Conservation (phyloP, 75 land plant species). For the Chamaecyparis obtusa region DNA sequence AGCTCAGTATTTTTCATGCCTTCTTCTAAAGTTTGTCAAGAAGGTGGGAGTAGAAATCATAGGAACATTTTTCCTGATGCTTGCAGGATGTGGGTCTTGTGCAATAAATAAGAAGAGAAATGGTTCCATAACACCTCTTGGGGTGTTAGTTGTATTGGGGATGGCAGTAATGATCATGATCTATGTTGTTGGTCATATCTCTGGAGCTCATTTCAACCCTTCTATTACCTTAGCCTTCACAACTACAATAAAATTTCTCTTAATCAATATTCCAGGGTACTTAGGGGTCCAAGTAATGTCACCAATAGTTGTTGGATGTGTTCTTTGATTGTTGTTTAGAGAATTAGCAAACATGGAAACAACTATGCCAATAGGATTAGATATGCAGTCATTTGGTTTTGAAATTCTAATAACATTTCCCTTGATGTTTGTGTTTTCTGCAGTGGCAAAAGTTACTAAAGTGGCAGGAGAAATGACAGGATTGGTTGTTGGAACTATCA, state of each 20-base stretch:
- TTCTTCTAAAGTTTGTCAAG: neutral
- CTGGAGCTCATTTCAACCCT: slow-evolving; percentile 73
- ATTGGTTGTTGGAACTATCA: slow-evolving; percentile 51
- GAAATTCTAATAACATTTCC: slow-evolving; percentile 78
- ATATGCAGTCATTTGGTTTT: slow-evolving; percentile 53
- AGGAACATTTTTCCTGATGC: slow-evolving; percentile 51
- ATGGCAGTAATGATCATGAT: slow-evolving; percentile 32
- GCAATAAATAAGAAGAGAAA: slow-evolving; percentile 8
- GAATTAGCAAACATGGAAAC: slow-evolving; percentile 42
- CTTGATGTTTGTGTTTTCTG: slow-evolving; percentile 86
- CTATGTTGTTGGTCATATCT: slow-evolving; percentile 50
- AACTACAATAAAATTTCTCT: slow-evolving; percentile 28
- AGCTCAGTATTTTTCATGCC: neutral
- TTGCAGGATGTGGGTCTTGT: slow-evolving; percentile 33
- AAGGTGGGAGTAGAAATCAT: slow-evolving; percentile 49
- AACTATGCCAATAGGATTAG: slow-evolving; percentile 50
- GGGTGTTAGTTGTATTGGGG: slow-evolving; percentile 37
- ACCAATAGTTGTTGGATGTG: slow-evolving; percentile 45
- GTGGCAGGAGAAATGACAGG: slow-evolving; percentile 70
- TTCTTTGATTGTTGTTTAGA: slow-evolving; percentile 48
- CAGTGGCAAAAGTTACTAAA: slow-evolving; percentile 74
- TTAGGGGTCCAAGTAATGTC: slow-evolving; percentile 53
- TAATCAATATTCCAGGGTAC: slow-evolving; percentile 52
- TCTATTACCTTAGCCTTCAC: slow-evolving; percentile 58
- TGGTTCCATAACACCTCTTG: slow-evolving; percentile 23